Base-by-base conservation (phyloP, 2,329 filamentous ascomycete genomes). In the Dendryphion nanum region DNA sequence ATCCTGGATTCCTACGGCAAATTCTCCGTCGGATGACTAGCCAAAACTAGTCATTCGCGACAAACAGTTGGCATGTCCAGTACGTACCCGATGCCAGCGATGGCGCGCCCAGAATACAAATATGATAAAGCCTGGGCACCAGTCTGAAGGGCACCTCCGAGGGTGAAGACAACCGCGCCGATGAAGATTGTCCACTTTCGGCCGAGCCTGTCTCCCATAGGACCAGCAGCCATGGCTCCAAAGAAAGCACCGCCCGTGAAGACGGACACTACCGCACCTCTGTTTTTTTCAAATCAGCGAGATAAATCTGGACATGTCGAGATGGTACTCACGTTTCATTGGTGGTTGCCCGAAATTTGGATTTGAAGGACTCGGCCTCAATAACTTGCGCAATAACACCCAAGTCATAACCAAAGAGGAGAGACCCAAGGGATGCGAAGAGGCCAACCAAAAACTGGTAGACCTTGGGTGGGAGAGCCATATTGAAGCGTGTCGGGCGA, bases 171-270 rank as follows among this genome's bases (percentile, higher is more conserved):
- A 3, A 85, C 2, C 30, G 81, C 77, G n/a, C 86, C 87, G 18
- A 85, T 67, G 33, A 85, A 64, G 50, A 91, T 91, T 2, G 86
- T 89, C 61, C 71, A 70, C 60, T 83, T 80, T 49, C 87, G 78
- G 30, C 87, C 86, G 2, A 88, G 64, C 39, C 59, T 70, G 59
- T 89, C 81, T 45, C 82, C 81, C 23, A 69, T 52, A 1, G 78
- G 74, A 42, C 86, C 86, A 26, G 81, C 85, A 23, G 79, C 67
- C 20, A 70, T 69, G 18, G 85, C 81, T 6, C 85, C 85, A 47
- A 85, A 77, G 66, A 88, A 88, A 16, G 85, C 85, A 30, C 86
- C 81, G 2, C 76, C 83, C 0, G 86, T 91, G 62, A 91, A 90
- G 42, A 89, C 75, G 1, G 84, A 86, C 1, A 90, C 86, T 0